phyloP scores from a whole-genome alignment of 305 asterid genomes.

The Fraxinus sp. region DNA sequence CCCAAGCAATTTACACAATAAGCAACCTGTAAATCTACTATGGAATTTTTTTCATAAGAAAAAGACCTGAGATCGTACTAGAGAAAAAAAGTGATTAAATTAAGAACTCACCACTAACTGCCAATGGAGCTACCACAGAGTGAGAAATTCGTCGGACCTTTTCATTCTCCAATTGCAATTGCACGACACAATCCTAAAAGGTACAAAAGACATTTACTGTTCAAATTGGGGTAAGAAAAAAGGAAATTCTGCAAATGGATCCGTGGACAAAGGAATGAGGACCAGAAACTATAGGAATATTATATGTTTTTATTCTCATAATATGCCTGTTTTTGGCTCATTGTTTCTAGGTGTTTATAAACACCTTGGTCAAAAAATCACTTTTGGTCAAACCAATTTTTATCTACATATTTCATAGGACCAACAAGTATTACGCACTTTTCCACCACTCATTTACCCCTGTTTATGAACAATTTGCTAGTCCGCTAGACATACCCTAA shows the following conservation, averaged over 20 bases:
- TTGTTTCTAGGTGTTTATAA: too few relatives aligned
- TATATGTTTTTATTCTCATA: not conserved
- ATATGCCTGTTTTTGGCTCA: not conserved
- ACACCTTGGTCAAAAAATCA: not conserved
- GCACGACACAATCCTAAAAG: conserved; percentile 49
- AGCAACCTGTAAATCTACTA: not conserved
- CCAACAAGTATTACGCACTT: not conserved
- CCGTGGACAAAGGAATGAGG: not conserved
- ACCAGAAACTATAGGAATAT: not conserved
- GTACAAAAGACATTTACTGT: not conserved
- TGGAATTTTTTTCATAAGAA: not conserved
- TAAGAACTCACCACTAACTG: conserved; percentile 81
- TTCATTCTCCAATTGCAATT: conserved; percentile 67
- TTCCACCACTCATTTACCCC: not conserved
- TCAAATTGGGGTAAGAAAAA: conserved; percentile 3
- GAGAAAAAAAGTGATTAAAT: not conserved
- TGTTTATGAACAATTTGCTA: too few relatives aligned
- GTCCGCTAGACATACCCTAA: not conserved
- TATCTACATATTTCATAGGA: not conserved
- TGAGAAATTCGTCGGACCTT: conserved; percentile 78
- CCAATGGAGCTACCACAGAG: conserved; percentile 74
- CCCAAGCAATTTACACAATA: not conserved
- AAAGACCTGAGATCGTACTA: not conserved
- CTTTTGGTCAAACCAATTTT: not conserved
- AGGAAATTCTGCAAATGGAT: conserved; percentile 5